A percentile compares a stretch with the other conserved stretches of the same genome.
phyloP scores from a whole-genome alignment of 1,284 basidiomycete species.

The Coniferiporia sulphurascens region DNA sequence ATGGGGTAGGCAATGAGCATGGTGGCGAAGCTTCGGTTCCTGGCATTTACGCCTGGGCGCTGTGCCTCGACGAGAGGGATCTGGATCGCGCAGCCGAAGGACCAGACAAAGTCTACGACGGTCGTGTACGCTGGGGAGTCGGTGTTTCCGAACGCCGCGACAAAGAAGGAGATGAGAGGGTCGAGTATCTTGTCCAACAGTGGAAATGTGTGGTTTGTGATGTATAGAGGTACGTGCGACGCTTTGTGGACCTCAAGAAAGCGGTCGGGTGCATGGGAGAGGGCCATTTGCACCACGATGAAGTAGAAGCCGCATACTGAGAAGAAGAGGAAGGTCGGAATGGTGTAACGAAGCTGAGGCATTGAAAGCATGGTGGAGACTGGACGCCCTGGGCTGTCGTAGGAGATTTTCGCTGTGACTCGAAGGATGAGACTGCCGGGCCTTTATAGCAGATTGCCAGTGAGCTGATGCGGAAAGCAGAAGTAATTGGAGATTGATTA shows the following conservation, averaged over 20 bases:
- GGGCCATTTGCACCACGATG: slow-evolving; percentile 16
- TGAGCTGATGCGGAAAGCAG: too few species aligned
- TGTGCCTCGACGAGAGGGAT: slow-evolving; percentile 16
- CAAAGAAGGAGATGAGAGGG: slow-evolving; percentile 19
- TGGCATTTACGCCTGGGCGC: slow-evolving; percentile 1
- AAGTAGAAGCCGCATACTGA: slow-evolving; percentile 17
- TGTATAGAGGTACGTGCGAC: slow-evolving; percentile 14
- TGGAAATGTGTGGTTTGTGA: slow-evolving; percentile 7
- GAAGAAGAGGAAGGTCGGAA: slow-evolving; percentile 14
- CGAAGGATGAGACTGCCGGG: too few species aligned
- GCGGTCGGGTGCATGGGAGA: slow-evolving; percentile 16
- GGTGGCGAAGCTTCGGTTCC: not conserved
- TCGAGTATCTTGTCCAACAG: slow-evolving; percentile 15
- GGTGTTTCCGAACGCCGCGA: slow-evolving; percentile 16
- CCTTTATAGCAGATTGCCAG: too few species aligned
- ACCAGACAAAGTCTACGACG: slow-evolving; percentile 18
- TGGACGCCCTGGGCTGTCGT: not conserved
- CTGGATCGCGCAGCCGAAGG: slow-evolving; percentile 16
- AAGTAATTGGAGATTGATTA: too few species aligned
- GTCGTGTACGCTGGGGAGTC: slow-evolving; percentile 15
- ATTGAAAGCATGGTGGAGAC: not conserved
- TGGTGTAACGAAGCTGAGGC: slow-evolving; percentile 3
- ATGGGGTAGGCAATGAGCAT: slow-evolving; percentile 11
- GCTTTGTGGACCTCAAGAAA: slow-evolving; percentile 18
- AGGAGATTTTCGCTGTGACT: too few species aligned